Conservation (phyloP, 495 filamentous ascomycete species). For the Cladorrhinum samala region DNA sequence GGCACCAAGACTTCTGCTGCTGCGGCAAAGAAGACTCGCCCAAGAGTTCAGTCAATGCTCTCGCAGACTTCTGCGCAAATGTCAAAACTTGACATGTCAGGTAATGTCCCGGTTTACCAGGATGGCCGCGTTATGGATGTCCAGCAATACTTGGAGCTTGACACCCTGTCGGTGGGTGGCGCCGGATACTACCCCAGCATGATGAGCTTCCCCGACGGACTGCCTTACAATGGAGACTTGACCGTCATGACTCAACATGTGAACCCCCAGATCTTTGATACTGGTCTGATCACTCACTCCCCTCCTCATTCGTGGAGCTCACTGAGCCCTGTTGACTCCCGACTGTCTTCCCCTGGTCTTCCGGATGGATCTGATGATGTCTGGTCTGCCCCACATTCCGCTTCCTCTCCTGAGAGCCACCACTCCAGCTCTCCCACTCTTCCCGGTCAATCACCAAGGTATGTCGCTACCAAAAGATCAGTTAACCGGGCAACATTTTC, state of each 20-base stretch:
- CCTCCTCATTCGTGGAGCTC: constrained; percentile 46
- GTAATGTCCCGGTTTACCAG: constrained; percentile 35
- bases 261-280: constrained; percentile 43
- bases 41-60: constrained; percentile 39
- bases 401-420: constrained; percentile 40
- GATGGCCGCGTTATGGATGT: constrained; percentile 41
- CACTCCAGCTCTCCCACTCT: constrained; percentile 41
- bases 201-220: constrained; percentile 37
- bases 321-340: constrained; percentile 43
- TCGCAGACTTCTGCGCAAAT: constrained; percentile 39
- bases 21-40: constrained; percentile 35
- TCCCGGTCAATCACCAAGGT: constrained; percentile 45
- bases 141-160: constrained; percentile 41
- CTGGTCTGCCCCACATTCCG: constrained; percentile 38
- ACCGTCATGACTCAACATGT: constrained; percentile 37
- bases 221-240: constrained; percentile 34
- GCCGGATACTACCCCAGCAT: constrained; percentile 34
- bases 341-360: constrained; percentile 42
- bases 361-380: constrained; percentile 41
- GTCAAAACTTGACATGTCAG: constrained; percentile 45
- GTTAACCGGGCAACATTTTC: constrained; percentile 13
- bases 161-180: constrained; percentile 32
- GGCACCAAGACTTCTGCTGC: constrained; percentile 35
- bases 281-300: constrained; percentile 35
- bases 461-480: constrained; percentile 25